phyloP scores from a whole-genome alignment of 257 asterid genomes.

The Nicotiana tomentosiformis region DNA sequence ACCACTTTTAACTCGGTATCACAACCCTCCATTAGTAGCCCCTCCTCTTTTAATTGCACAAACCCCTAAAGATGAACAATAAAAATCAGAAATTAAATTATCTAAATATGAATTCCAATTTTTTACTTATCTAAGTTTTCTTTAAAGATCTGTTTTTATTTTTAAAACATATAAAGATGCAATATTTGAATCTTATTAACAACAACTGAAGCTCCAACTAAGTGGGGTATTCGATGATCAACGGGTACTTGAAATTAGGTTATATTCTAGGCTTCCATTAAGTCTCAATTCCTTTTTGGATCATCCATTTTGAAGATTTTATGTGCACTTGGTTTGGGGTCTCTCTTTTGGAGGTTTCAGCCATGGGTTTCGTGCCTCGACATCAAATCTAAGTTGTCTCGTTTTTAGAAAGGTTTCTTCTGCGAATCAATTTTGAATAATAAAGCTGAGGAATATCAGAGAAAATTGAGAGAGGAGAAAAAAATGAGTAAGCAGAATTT shows the following conservation, averaged over 20 bases:
- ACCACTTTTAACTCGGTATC: no score
- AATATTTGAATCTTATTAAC: conserved; percentile 45
- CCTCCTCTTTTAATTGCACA: no score
- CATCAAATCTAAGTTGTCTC: conserved; percentile 49
- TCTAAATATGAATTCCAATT: no score
- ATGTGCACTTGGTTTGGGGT: conserved; percentile 45
- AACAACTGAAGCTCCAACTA: conserved; percentile 52
- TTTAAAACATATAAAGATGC: neutral
- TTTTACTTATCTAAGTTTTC: no score
- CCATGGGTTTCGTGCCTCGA: conserved; percentile 69
- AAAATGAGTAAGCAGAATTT: conserved; percentile 17
- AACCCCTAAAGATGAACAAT: no score
- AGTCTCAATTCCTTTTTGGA: conserved; percentile 79
- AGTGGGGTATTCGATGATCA: conserved; percentile 89
- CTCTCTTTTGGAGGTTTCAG: conserved; percentile 41
- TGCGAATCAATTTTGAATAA: conserved; percentile 10
- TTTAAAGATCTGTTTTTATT: no score
- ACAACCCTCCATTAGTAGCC: no score
- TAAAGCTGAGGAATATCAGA: conserved; percentile 2
- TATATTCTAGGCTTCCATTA: conserved; percentile 73
- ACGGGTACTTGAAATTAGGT: conserved; percentile 91
- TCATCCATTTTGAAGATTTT: conserved; percentile 82
- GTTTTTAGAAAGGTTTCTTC: neutral
- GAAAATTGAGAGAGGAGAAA: neutral
- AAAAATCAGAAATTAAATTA: no score